A percentile compares a stretch with the other conserved stretches of the same genome.
Evolutionary conservation across 2,329 filamentous ascomycete genomes (phyloP).

Genomic region (Orbilia oligospora): DNA sequence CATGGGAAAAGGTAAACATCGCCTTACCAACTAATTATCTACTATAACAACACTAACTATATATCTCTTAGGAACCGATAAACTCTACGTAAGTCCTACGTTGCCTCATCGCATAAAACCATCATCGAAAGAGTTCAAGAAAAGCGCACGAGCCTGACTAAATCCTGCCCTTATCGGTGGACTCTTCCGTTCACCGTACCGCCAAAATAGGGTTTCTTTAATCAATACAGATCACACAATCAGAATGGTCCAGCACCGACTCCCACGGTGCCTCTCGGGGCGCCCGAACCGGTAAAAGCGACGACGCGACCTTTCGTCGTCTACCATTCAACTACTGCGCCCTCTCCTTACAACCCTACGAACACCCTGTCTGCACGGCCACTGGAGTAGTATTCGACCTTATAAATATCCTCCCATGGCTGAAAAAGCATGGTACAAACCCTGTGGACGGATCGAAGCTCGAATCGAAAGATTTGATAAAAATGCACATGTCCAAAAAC

Average conservation of each 20-base stretch:
- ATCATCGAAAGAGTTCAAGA: neutral
- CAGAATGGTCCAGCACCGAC: conserved; percentile 94
- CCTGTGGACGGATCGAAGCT: conserved; percentile 86
- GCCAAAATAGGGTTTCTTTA: conserved; percentile 14
- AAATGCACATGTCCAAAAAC: conserved; percentile 92
- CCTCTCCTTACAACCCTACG: conserved; percentile 93
- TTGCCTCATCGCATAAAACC: conserved; percentile 6
- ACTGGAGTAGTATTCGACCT: conserved; percentile 94
- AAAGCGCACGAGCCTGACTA: conserved; percentile 52
- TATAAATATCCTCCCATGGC: conserved; percentile 92
- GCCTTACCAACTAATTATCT: neutral
- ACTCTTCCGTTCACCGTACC: conserved; percentile 16
- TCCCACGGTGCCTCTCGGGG: conserved; percentile 82
- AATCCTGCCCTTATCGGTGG: conserved; percentile 44
- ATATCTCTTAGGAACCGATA: conserved; percentile 71
- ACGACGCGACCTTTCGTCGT: conserved; percentile 81
- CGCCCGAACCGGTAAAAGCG: conserved; percentile 71
- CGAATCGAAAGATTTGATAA: conserved; percentile 85
- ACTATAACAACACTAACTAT: conserved; percentile 11
- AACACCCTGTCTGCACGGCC: conserved; percentile 90
- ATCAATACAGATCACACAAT: conserved; percentile 83
- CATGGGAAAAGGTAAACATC: conserved; percentile 56
- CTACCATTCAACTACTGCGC: conserved; percentile 99
- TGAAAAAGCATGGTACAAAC: conserved; percentile 93
- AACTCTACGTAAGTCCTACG: conserved; percentile 68